Evolutionary conservation across 2,329 filamentous ascomycete genomes (phyloP).

Genomic region (Westerdykella ornata): DNA sequence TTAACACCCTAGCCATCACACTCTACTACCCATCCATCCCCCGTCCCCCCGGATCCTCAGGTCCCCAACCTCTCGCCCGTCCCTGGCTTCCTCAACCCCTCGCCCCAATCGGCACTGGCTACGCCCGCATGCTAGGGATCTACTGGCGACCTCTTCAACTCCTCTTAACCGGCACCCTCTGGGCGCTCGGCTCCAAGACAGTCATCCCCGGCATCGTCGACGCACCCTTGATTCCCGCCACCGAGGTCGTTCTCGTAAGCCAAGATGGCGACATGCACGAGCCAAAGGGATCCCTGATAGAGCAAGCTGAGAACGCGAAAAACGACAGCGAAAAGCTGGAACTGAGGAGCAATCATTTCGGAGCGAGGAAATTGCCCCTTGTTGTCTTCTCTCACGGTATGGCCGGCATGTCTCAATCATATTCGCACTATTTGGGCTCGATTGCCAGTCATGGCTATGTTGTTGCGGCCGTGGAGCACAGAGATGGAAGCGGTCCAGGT

Average conservation of each 20-base stretch:
- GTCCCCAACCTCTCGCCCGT: conserved; percentile 29
- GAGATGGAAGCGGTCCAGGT: conserved; percentile 44
- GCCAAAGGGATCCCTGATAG: not conserved
- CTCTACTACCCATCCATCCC: conserved; percentile 41
- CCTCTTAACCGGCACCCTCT: conserved; percentile 38
- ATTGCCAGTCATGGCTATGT: conserved; percentile 43
- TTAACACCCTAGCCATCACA: conserved; percentile 42
- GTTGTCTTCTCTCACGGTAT: conserved; percentile 45
- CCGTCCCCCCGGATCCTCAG: conserved; percentile 11
- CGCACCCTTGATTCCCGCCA: conserved; percentile 32
- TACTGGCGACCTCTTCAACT: conserved; percentile 32
- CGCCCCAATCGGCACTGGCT: conserved; percentile 40
- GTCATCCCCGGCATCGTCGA: conserved; percentile 42
- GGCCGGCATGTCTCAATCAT: conserved; percentile 42
- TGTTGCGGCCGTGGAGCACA: conserved; percentile 44
- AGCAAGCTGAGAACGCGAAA: conserved; percentile 13
- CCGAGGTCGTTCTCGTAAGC: not conserved
- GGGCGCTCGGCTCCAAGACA: conserved; percentile 39
- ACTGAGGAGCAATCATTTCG: conserved; percentile 6
- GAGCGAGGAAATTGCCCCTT: conserved; percentile 34
- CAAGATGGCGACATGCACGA: not conserved
- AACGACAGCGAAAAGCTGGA: conserved; percentile 10
- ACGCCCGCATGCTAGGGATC: conserved; percentile 39
- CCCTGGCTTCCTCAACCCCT: conserved; percentile 42
- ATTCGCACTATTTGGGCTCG: conserved; percentile 43